Evolutionary conservation across 148 eudicot genomes (phyloP), one percentile per base, ranked within the genome.

Genomic region (Rhododendron molle): DNA sequence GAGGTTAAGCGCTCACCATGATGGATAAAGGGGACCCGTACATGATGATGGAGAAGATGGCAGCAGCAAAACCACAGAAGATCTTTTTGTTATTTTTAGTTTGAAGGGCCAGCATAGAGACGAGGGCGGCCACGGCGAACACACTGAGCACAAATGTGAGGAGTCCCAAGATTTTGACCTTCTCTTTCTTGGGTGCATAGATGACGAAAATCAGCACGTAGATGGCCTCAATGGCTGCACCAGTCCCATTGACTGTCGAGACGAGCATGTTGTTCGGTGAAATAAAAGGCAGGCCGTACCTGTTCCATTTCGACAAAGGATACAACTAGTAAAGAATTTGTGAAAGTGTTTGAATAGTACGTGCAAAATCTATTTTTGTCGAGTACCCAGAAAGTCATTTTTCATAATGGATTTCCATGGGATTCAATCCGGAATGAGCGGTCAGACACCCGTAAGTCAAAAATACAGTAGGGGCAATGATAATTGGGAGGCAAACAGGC

Each of bases 1-100:
- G 11, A 21, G 50, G 21, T 77, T 46, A 54, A 5, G 7, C 43
- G 58, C 54, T 78, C 93, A 96, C 98, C 93, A 96, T 96, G 90
- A 95, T 89, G 28, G 98, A 91, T 18, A 96, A 91, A 60, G 99
- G 99, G 8, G 98, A 94, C 20, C 91, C 99, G 46, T 96, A 96
- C 99, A 96, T 96, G 30, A 96, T 92, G 89, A 96, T 93, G 80
- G 99, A 96, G 92, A 95, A 96, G 30, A 96, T 85, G 72, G 94
- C 85, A 36, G 98, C 95, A 13, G 94, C 95, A 76, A 91, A 74
- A 1, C 99, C 99, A 83, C 98, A 94, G 62, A 96, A 90, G 18
- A 96, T 72, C 87, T 92, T 96, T 86, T 98, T 86, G 16, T 21
- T 67, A 1, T 91, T 60, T 4, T 91, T 89, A 80, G 86, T 93